Evolutionary conservation across 192 early-diverging fungal genomes (phyloP), one percentile per base, ranked within the genome.

Genomic region (Funneliformis mosseae): DNA sequence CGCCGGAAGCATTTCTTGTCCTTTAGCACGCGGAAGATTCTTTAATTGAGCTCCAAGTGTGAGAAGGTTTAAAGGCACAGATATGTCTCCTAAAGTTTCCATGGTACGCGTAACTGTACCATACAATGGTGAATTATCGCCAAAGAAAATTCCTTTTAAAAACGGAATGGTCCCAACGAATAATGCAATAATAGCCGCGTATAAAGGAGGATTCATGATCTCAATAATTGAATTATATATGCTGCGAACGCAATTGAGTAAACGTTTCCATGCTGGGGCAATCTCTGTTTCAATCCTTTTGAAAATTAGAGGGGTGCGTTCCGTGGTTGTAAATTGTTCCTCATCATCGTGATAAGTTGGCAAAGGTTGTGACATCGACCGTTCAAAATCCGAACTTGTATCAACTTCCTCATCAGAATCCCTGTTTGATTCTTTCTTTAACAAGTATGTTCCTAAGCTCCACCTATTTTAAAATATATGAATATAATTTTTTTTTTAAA

Each of bases 1-100:
- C 6, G 55, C 42, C 10, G 68, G 27, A 6, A 71, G 1, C 21
- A 82, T 64, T 63, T 45, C 25, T 12, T 45, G 28, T 18, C n/a
- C 28, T 39, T 76, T 48, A 25, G n/a, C 25, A 25, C 74, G 55
- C n/a, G 81, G 60, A 16, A 82, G 69, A n/a, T 55, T 78, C 11
- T 82, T 39, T 23, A 82, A 41, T 77, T 78, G 67, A 48, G 81
- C 81, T 8, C 81, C 81, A 4, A 82, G 77, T n/a, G 74, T 77
- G 9, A 82, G 39, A 8, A 82, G 25, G 1, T 70, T 77, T 25
- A 82, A 50, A 9, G 81, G 81, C 16, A 82, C 72, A 5, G 76
- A 42, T 9, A 62, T 62, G 1, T 41, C 12, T 39, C 76, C 81
- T 42, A 82, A 28, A 18, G 64, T 45, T 25, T 60, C 18, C 10